phyloP scores from a whole-genome alignment of 2,329 filamentous ascomycete species.

The Aureobasidium sp. region DNA sequence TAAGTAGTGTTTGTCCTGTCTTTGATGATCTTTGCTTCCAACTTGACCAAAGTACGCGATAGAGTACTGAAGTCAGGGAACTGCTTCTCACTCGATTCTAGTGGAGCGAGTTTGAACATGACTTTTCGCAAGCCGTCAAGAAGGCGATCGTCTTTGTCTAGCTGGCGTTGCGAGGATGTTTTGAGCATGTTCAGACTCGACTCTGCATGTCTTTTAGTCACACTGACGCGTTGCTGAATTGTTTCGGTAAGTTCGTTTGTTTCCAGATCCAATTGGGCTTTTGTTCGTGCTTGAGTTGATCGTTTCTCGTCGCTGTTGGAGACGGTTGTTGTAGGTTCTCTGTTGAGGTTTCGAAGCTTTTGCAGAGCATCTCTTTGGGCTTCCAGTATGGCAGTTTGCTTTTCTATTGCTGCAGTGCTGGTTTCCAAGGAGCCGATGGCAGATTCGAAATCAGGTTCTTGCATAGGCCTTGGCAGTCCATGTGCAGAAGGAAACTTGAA shows the following conservation, averaged over 20 bases:
- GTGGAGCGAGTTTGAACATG: constrained; percentile 47
- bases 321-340: not conserved
- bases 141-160: constrained; percentile 54
- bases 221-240: constrained; percentile 27
- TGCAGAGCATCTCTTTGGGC: constrained; percentile 57
- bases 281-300: constrained; percentile 31
- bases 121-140: constrained; percentile 60
- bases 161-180: constrained; percentile 28
- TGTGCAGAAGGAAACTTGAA: not conserved
- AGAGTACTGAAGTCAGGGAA: constrained; percentile 50
- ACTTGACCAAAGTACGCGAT: constrained; percentile 39
- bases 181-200: not conserved
- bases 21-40: constrained; percentile 36
- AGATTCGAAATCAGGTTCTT: constrained; percentile 52
- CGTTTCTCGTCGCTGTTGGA: constrained; percentile 14
- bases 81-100: not conserved
- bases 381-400: constrained; percentile 55
- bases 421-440: constrained; percentile 58
- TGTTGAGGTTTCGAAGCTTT: constrained; percentile 42
- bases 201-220: not conserved
- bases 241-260: constrained; percentile 26
- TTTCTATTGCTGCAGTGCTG: constrained; percentile 58
- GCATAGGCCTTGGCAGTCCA: constrained; percentile 38
- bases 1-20: constrained; percentile 46
- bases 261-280: constrained; percentile 36